phyloP scores from a whole-genome alignment of 78 protist genomes.

The Dictyostelium capitatum region DNA sequence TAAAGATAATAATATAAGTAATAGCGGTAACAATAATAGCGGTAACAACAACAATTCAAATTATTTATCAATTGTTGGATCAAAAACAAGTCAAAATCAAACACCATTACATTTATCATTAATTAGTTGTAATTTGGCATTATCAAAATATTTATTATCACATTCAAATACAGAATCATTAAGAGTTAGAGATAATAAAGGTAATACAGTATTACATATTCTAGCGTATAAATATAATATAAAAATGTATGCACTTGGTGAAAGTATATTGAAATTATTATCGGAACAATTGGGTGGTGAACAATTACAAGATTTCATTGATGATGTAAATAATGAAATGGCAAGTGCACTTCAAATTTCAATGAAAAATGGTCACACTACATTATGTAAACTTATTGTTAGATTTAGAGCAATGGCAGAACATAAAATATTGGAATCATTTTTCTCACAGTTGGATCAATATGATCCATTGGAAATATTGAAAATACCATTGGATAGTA shows the following conservation, averaged over 20 bases:
- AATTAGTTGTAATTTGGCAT: background rate
- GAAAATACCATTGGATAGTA: background rate
- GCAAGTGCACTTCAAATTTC: slow-evolving; percentile 59
- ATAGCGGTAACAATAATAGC: too few relatives aligned
- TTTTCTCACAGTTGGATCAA: background rate
- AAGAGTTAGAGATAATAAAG: slow-evolving; percentile 22
- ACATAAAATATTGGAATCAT: slow-evolving; percentile 32
- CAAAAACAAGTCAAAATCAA: slow-evolving; percentile 8
- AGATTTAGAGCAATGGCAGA: slow-evolving; percentile 41
- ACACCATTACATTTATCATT: slow-evolving; percentile 67
- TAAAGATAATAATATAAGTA: too few relatives aligned
- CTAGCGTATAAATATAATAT: background rate
- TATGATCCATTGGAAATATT: slow-evolving; percentile 5
- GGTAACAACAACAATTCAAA: too few relatives aligned
- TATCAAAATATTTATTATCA: slow-evolving; percentile 22
- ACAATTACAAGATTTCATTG: slow-evolving; percentile 24
- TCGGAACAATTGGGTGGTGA: slow-evolving; percentile 24
- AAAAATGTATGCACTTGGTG: slow-evolving; percentile 25
- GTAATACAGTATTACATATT: slow-evolving; percentile 57
- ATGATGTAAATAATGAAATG: slow-evolving; percentile 45
- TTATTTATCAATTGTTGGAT: background rate
- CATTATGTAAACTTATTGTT: slow-evolving; percentile 24
- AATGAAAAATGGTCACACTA: slow-evolving; percentile 21
- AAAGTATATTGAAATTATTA: background rate
- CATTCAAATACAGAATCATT: slow-evolving; percentile 44